Conservation (phyloP, 2,329 filamentous ascomycete species). For the Cordyceps fumosorosea region DNA sequence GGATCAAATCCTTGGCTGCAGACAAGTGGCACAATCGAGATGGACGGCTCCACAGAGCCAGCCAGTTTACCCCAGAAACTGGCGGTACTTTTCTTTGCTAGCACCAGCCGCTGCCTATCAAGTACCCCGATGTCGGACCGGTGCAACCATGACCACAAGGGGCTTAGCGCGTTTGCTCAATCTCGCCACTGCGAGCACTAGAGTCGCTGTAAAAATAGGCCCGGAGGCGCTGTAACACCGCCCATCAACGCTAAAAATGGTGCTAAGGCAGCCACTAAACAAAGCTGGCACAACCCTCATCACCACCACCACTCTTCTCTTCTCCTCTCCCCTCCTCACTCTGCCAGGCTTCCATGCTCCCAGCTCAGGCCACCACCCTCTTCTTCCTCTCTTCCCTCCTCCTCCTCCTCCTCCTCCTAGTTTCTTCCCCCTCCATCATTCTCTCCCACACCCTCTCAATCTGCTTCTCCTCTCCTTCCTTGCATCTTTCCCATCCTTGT, state of each 20-base stretch:
- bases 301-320: background rate
- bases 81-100: background rate
- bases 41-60: background rate
- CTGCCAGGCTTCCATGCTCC: no score
- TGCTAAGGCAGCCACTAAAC: background rate
- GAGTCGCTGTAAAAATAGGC: background rate
- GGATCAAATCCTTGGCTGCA: background rate
- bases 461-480: background rate
- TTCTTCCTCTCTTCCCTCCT: background rate
- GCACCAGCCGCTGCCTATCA: background rate
- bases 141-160: background rate
- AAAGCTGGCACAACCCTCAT: background rate
- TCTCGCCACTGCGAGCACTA: background rate
- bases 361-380: background rate
- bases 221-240: background rate
- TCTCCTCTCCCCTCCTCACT: background rate
- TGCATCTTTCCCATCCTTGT: background rate
- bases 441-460: background rate
- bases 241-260: background rate
- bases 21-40: constrained; percentile 4
- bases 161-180: background rate
- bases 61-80: background rate
- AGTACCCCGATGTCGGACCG: constrained; percentile 6
- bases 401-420: background rate
- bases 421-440: background rate